A percentile compares a stretch with the other conserved stretches of the same genome.
These are phyloP conservation scores for Schwanniomyces vanrijiae DNA, from an alignment of 805 yeast genomes.

Conservation along the genomic window DNA sequence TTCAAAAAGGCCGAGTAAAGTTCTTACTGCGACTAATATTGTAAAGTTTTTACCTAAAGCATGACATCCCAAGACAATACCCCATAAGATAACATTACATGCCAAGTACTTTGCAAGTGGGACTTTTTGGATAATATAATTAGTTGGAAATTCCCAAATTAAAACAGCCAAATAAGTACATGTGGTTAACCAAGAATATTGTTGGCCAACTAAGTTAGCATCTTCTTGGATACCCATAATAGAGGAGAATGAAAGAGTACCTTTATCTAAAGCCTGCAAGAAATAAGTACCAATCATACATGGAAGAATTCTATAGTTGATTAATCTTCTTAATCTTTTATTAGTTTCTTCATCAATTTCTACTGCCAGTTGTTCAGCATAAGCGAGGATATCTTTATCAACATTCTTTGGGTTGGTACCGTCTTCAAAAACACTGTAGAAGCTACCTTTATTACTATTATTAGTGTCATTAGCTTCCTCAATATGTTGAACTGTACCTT, in stretches of 20 bases:
- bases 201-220: slow-evolving; percentile 18
- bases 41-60: slow-evolving; percentile 34
- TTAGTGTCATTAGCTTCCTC: background rate
- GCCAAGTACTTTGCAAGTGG: slow-evolving; percentile 15
- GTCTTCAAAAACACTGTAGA: background rate
- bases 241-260: slow-evolving; percentile 45
- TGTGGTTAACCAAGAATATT: slow-evolving; percentile 28
- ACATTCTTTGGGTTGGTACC: slow-evolving; percentile 4
- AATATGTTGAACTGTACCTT: slow-evolving; percentile 1
- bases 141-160: slow-evolving; percentile 18
- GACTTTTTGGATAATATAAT: slow-evolving; percentile 16
- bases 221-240: slow-evolving; percentile 27
- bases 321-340: slow-evolving; percentile 17
- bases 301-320: slow-evolving; percentile 5
- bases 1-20: slow-evolving; percentile 34
- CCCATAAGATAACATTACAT: slow-evolving; percentile 16
- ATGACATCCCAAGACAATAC: slow-evolving; percentile 18
- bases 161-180: slow-evolving; percentile 24
- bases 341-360: slow-evolving; percentile 23
- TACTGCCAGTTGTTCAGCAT: slow-evolving; percentile 17
- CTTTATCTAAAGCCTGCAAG: slow-evolving; percentile 36
- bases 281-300: slow-evolving; percentile 3
- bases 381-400: slow-evolving; percentile 13
- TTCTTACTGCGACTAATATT: slow-evolving; percentile 31
- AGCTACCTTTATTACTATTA: background rate